Base-by-base conservation (phyloP, 345 rosid species). In the Gossypium bickii region DNA sequence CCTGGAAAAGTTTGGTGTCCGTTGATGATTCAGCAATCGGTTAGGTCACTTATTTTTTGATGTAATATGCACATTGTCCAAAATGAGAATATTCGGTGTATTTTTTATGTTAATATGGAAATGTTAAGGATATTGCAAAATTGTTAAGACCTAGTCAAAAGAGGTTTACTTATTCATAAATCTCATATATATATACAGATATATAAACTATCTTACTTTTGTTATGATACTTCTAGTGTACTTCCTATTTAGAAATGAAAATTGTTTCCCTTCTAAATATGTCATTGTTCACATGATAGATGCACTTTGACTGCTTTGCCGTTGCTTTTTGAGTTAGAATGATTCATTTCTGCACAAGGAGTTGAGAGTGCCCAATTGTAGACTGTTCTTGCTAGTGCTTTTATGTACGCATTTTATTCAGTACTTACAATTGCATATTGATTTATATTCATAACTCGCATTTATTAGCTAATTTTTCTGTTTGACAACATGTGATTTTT, bases 211-310 rank as follows among this genome's bases (percentile, higher is more conserved):
- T 24, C 25, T 70, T 51, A 29, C 34, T 77, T 57, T 49, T 52
- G 48, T 12, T 71, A 77, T 82, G 84, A 72, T 85, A 83, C 49
- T 83, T 80, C 22, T 70, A 24, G 16, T 70, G 8, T 52, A 27
- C 29, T 70, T 52, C 27, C 62, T n/a, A 53, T 27, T 70, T 20
- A 45, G 52, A 53, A 70, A 70, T 27, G 61, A 29, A 25, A 70
- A 34, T 17, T 15, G 12, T 15, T 53, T 52, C 27, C n/a, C 24
- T 51, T 13, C 12, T 25, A 48, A 24, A 15, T 25, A 27, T 27
- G 34, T 27, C 12, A 49, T 16, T 24, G 10, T 69, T 69, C 72
- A 25, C 58, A 25, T 51, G 44, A 25, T 70, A 52, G 16, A 27
- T 70, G 73, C 16, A 29, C 47, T 27, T 15, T 51, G 24, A 25